phyloP scores from a whole-genome alignment of 2,329 filamentous ascomycete species.

The Corynespora cassiicola region DNA sequence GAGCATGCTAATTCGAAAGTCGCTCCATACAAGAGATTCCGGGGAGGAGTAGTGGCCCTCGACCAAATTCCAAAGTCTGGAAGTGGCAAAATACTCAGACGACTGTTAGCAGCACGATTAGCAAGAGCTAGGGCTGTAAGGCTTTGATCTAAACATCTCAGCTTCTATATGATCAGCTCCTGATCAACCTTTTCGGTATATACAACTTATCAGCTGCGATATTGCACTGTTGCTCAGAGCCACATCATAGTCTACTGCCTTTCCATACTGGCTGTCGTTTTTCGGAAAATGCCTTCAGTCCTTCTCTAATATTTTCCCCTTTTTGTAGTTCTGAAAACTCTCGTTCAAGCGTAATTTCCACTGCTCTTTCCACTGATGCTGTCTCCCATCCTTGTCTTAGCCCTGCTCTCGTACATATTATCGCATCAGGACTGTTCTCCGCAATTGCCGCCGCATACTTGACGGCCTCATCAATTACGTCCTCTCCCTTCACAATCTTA shows the following conservation, averaged over 20 bases:
- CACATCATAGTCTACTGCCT: constrained; percentile 16
- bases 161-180: too few relatives aligned
- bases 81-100: constrained; percentile 38
- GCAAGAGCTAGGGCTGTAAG: constrained; percentile 7
- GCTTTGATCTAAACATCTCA: too few relatives aligned
- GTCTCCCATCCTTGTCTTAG: constrained; percentile 30
- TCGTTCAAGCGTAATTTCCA: constrained; percentile 28
- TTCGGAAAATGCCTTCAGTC: constrained; percentile 44
- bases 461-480: constrained; percentile 25
- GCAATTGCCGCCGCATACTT: constrained; percentile 24
- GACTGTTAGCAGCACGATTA: constrained; percentile 22
- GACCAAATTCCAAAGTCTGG: constrained; percentile 32
- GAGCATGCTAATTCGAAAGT: constrained; percentile 35
- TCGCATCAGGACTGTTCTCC: constrained; percentile 30
- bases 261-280: constrained; percentile 29
- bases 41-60: constrained; percentile 31
- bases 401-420: constrained; percentile 26
- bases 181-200: too few relatives aligned
- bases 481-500: constrained; percentile 20
- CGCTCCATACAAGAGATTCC: constrained; percentile 36
- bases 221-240: too few relatives aligned
- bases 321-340: constrained; percentile 54
- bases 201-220: too few relatives aligned
- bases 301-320: constrained; percentile 47
- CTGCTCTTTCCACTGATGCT: constrained; percentile 25